Conservation (phyloP, 768 basidiomycete species). For the Boletus rubroflammeus region DNA sequence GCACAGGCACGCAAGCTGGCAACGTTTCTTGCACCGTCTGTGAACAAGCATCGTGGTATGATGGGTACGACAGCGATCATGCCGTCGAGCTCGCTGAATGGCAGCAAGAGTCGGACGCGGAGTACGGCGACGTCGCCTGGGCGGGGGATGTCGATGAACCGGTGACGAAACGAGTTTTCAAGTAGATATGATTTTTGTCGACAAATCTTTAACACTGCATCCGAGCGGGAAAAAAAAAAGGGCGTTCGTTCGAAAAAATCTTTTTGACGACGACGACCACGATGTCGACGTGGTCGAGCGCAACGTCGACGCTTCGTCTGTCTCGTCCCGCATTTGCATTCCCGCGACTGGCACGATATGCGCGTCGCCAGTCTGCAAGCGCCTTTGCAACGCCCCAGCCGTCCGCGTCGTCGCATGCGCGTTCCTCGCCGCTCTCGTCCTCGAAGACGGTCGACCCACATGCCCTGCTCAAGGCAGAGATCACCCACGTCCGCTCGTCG, state of each 20-base stretch:
- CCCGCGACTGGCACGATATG: conserved; percentile 13
- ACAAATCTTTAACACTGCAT: background rate
- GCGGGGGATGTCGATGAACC: conserved; percentile 11
- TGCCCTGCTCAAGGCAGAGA: conserved; percentile 66
- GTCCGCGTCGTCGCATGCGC: conserved; percentile 9
- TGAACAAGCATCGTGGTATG: conserved; percentile 35
- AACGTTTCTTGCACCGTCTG: conserved; percentile 33
- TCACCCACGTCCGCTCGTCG: conserved; percentile 64
- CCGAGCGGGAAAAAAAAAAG: conserved; percentile 30
- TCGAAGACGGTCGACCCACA: conserved; percentile 54
- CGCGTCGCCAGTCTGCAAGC: conserved; percentile 38
- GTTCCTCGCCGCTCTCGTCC: conserved; percentile 18
- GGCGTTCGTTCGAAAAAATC: background rate
- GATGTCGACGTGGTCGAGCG: conserved; percentile 21
- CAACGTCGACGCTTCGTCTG: conserved; percentile 17
- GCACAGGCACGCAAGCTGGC: conserved; percentile 32
- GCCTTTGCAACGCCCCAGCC: conserved; percentile 36
- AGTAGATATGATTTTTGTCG: background rate
- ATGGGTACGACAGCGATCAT: conserved; percentile 15
- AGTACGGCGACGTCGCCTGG: conserved; percentile 31
- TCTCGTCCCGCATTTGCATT: conserved; percentile 3
- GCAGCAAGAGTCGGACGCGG: conserved; percentile 24
- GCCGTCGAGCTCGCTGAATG: conserved; percentile 6
- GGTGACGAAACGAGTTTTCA: background rate
- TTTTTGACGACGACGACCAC: conserved; percentile 11